These are phyloP conservation scores for Suhomyces terraborum DNA, from an alignment of 1,139 yeast species.

Conservation along the genomic window DNA sequence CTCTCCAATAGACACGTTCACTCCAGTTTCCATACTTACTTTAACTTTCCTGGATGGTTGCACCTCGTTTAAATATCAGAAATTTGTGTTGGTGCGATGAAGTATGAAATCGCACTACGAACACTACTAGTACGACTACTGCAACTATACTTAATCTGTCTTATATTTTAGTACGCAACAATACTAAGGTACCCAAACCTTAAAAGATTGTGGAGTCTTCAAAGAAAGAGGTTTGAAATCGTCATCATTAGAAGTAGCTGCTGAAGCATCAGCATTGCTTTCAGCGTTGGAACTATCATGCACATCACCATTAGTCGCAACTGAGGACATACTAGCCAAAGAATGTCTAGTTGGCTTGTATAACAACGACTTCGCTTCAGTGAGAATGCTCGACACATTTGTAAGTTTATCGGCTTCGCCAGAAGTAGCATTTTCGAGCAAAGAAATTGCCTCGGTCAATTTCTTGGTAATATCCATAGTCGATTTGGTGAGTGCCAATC, in stretches of 20 bases:
- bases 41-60: not conserved
- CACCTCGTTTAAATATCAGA: not conserved
- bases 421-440: conserved; percentile 28
- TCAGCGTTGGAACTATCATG: conserved; percentile 13
- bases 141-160: conserved; percentile 8
- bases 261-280: conserved; percentile 18
- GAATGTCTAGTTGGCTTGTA: conserved; percentile 51
- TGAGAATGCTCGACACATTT: conserved; percentile 33
- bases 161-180: conserved; percentile 8
- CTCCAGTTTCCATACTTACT: conserved; percentile 4
- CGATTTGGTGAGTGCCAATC: conserved; percentile 69
- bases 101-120: conserved; percentile 3
- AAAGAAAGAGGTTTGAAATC: conserved; percentile 70
- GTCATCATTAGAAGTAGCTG: conserved; percentile 20
- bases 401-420: conserved; percentile 8
- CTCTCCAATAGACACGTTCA: not conserved
- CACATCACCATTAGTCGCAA: conserved; percentile 19
- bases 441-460: conserved; percentile 44
- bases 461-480: conserved; percentile 55
- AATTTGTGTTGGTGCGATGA: not conserved
- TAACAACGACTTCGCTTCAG: conserved; percentile 52
- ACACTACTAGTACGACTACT: no score
- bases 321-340: conserved; percentile 24
- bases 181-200: conserved; percentile 72
- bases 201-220: conserved; percentile 81